Conservation (phyloP, 148 eudicot genomes). For the Salicornia ramosissima region DNA sequence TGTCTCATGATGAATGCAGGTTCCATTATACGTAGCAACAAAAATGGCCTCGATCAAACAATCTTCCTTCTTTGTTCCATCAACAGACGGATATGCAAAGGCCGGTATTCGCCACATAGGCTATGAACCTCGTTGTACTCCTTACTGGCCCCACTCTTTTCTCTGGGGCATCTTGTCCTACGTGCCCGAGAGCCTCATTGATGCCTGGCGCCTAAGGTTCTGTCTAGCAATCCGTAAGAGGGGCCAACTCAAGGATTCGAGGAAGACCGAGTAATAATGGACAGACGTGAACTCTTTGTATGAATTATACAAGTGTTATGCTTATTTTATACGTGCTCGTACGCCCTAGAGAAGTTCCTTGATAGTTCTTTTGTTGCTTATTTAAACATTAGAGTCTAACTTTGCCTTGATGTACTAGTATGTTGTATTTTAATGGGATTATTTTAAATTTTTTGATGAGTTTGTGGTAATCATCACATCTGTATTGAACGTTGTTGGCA, state of each 20-base stretch:
- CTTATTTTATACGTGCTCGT: conserved; percentile 24
- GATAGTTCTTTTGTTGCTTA: background rate
- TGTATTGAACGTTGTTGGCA: no score
- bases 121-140: conserved; percentile 46
- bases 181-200: conserved; percentile 42
- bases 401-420: background rate
- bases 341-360: background rate
- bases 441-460: background rate
- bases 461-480: no score
- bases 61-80: conserved; percentile 62
- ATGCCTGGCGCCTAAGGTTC: conserved; percentile 41
- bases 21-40: conserved; percentile 67
- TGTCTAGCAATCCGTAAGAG: conserved; percentile 43
- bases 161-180: conserved; percentile 33
- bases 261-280: conserved; percentile 33
- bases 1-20: conserved; percentile 33
- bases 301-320: background rate
- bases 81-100: conserved; percentile 50
- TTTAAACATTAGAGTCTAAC: background rate
- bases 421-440: conserved; percentile 5
- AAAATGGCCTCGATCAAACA: conserved; percentile 59
- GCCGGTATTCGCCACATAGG: conserved; percentile 57
- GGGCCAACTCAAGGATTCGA: conserved; percentile 44
- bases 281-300: background rate
- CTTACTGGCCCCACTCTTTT: conserved; percentile 66